Percentiles rank a stretch among this genome's conserved stretches.
Evolutionary conservation across 345 rosid species (phyloP).

Genomic region (Eucalyptus guilfoylei): DNA sequence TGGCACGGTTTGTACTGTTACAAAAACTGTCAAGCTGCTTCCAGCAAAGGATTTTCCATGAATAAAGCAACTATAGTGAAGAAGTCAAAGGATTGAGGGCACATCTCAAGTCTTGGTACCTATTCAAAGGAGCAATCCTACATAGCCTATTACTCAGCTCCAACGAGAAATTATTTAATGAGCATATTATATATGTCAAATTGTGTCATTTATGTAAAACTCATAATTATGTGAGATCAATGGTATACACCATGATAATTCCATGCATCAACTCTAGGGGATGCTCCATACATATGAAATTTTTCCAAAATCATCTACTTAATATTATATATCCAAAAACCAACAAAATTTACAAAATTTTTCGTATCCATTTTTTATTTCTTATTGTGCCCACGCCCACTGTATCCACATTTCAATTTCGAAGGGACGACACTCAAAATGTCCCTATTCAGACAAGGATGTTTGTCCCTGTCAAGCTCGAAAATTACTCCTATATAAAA

Average conservation of each 20-base stretch:
- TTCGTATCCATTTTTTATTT: too few relatives aligned
- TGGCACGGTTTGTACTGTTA: not conserved
- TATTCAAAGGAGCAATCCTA: not conserved
- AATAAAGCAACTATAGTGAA: not conserved
- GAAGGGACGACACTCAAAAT: too few relatives aligned
- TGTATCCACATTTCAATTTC: too few relatives aligned
- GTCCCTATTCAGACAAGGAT: too few relatives aligned
- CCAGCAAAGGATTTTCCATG: not conserved
- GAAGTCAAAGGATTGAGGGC: not conserved
- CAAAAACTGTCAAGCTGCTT: not conserved
- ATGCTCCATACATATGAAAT: not conserved
- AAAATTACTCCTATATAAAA: too few relatives aligned
- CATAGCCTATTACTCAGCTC: not conserved
- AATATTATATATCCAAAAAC: too few relatives aligned
- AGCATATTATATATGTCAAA: too few relatives aligned
- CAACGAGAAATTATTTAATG: not conserved
- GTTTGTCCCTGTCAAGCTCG: too few relatives aligned
- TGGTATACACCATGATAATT: accelerated
- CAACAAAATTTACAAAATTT: too few relatives aligned
- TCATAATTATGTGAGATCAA: too few relatives aligned
- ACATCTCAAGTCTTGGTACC: not conserved
- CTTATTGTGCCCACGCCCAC: too few relatives aligned
- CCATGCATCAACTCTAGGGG: accelerated
- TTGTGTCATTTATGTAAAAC: not conserved
- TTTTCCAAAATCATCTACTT: too few relatives aligned